Percentiles rank a stretch among this genome's conserved stretches.
phyloP scores from a whole-genome alignment of 1,284 basidiomycete genomes.

The Ceraceosorus guamensis region DNA sequence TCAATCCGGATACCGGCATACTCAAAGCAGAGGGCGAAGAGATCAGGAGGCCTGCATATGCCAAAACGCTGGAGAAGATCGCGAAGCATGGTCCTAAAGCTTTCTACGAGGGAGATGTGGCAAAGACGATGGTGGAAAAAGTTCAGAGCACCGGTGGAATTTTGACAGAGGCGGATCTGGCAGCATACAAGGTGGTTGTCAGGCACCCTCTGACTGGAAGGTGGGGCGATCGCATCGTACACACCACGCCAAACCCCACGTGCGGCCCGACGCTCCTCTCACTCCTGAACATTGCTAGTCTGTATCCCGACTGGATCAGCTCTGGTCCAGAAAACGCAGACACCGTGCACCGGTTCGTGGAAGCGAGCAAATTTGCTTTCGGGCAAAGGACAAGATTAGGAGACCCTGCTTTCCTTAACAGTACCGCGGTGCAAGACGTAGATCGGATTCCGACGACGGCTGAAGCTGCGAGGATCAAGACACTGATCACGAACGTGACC shows the following conservation, averaged over 20 bases:
- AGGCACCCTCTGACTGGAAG: slow-evolving; percentile 64
- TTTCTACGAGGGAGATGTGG: slow-evolving; percentile 62
- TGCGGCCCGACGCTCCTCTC: slow-evolving; percentile 71
- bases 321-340: not conserved
- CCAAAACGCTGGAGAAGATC: slow-evolving; percentile 29
- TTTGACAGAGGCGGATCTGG: slow-evolving; percentile 64
- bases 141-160: slow-evolving; percentile 65
- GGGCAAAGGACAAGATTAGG: slow-evolving; percentile 67
- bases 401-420: slow-evolving; percentile 63
- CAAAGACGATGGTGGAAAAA: slow-evolving; percentile 64
- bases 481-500: slow-evolving; percentile 50
- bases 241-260: slow-evolving; percentile 73
- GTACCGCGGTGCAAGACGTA: slow-evolving; percentile 56
- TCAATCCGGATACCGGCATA: slow-evolving; percentile 9
- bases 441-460: slow-evolving; percentile 62
- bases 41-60: slow-evolving; percentile 27
- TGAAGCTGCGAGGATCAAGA: slow-evolving; percentile 56
- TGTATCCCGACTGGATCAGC: slow-evolving; percentile 49
- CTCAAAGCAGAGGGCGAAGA: slow-evolving; percentile 26
- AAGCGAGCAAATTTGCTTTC: slow-evolving; percentile 66
- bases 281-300: slow-evolving; percentile 71
- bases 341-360: slow-evolving; percentile 60
- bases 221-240: slow-evolving; percentile 70
- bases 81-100: slow-evolving; percentile 29
- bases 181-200: slow-evolving; percentile 58